Evolutionary conservation across 83 land plant species (phyloP).

Genomic region (Larix sibirica): DNA sequence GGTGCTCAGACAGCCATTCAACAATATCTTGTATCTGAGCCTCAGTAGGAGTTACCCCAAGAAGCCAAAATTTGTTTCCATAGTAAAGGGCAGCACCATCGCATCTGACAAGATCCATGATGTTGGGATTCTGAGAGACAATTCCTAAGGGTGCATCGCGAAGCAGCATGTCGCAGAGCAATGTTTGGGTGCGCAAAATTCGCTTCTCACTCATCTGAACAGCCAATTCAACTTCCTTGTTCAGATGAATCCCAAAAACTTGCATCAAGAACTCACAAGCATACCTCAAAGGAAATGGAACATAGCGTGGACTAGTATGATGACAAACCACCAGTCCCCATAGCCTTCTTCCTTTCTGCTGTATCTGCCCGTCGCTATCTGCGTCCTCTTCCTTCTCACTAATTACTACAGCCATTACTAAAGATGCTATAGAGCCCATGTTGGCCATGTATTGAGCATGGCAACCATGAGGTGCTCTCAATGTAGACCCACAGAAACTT

Average conservation of each 20-base stretch:
- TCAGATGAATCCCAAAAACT: constrained; percentile 93
- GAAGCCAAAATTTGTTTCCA: constrained; percentile 54
- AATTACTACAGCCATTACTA: constrained; percentile 92
- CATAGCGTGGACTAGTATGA: constrained; percentile 77
- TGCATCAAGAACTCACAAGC: constrained; percentile 97
- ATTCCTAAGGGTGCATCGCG: constrained; percentile 92
- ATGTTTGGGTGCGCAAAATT: constrained; percentile 87
- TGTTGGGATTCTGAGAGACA: constrained; percentile 80
- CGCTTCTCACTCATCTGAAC: constrained; percentile 84
- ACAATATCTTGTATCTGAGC: constrained; percentile 71
- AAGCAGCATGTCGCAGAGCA: constrained; percentile 94
- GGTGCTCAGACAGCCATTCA: constrained; percentile 69
- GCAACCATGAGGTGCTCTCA: constrained; percentile 94
- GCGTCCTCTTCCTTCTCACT: constrained; percentile 83
- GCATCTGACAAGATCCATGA: constrained; percentile 96
- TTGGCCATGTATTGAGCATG: constrained; percentile 96
- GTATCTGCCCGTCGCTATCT: constrained; percentile 26
- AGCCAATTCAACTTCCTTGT: constrained; percentile 85
- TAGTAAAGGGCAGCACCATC: constrained; percentile 93
- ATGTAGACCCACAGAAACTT: constrained; percentile 89
- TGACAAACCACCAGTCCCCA: constrained; percentile 99
- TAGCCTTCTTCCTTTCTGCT: constrained; percentile 74
- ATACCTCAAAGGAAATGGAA: constrained; percentile 90
- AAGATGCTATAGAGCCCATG: constrained; percentile 94
- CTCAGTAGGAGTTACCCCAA: constrained; percentile 82